These are phyloP conservation scores for Hyphopichia khmerensis DNA, from an alignment of 1,139 yeast species.

Conservation along the genomic window DNA sequence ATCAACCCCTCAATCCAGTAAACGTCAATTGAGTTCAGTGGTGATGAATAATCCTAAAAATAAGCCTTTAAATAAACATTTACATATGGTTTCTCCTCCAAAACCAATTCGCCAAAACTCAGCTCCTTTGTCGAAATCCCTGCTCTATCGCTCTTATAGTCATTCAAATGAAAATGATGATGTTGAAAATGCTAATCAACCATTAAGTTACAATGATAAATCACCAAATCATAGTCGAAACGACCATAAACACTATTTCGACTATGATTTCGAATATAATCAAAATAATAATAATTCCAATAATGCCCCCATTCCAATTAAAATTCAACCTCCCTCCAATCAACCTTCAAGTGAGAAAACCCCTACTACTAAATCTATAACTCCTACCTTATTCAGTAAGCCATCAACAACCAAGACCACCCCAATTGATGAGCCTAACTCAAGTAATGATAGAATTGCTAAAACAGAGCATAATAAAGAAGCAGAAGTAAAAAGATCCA, in stretches of 20 bases:
- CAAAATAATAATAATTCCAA: neutral
- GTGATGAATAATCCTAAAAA: neutral
- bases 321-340: constrained; percentile 1
- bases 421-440: neutral
- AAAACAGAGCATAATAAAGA: neutral
- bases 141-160: neutral
- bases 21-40: constrained; percentile 1
- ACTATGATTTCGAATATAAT: neutral
- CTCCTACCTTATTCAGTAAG: neutral
- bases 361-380: neutral
- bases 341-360: neutral
- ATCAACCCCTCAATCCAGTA: neutral
- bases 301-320: neutral
- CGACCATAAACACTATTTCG: neutral
- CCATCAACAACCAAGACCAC: neutral
- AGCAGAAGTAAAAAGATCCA: constrained; percentile 5
- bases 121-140: constrained; percentile 2
- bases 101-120: constrained; percentile 4
- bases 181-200: neutral
- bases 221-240: neutral
- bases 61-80: constrained; percentile 2
- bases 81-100: constrained; percentile 2
- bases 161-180: neutral
- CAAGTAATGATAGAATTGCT: too few relatives aligned
- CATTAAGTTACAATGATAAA: too few relatives aligned